Conservation (phyloP, 2,329 filamentous ascomycete species). For the Aspergillus ochraceus region DNA sequence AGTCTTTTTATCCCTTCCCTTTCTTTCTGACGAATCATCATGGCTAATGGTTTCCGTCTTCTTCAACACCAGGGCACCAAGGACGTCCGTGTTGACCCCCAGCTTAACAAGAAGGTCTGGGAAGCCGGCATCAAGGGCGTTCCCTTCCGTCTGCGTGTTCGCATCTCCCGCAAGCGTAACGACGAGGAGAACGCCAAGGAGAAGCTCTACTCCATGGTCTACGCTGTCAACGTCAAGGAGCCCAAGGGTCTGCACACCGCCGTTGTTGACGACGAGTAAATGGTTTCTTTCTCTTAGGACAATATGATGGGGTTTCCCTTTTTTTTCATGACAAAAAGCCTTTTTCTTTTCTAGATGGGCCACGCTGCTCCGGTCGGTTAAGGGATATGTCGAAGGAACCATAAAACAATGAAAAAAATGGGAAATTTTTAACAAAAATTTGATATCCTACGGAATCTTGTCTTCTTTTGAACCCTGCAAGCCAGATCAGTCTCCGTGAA, state of each 20-base stretch:
- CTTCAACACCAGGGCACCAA: conserved; percentile 70
- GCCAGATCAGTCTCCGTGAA: no score
- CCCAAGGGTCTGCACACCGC: conserved; percentile 95
- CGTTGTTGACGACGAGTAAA: conserved; percentile 71
- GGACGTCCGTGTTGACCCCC: conserved; percentile 96
- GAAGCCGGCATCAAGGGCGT: conserved; percentile 99
- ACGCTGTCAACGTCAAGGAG: conserved; percentile 99
- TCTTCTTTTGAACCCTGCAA: no score
- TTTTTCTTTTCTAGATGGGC: background rate
- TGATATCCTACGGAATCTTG: no score
- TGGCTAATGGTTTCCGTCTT: conserved; percentile 8
- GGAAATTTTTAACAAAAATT: background rate
- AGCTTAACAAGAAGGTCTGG: conserved; percentile 99
- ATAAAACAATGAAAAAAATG: background rate
- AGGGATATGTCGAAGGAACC: background rate
- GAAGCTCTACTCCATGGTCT: conserved; percentile 99
- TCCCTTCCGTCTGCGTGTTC: conserved; percentile 92
- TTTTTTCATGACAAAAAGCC: background rate
- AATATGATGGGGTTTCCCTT: background rate
- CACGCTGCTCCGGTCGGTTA: background rate
- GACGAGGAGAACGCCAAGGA: conserved; percentile 99
- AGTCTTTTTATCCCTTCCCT: conserved; percentile 41
- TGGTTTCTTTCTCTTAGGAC: conserved; percentile 13
- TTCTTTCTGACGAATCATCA: background rate
- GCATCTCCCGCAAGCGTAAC: conserved; percentile 99